These are phyloP conservation scores for Scedosporium minutisporum DNA, from an alignment of 2,329 filamentous ascomycete genomes.

Conservation along the genomic window DNA sequence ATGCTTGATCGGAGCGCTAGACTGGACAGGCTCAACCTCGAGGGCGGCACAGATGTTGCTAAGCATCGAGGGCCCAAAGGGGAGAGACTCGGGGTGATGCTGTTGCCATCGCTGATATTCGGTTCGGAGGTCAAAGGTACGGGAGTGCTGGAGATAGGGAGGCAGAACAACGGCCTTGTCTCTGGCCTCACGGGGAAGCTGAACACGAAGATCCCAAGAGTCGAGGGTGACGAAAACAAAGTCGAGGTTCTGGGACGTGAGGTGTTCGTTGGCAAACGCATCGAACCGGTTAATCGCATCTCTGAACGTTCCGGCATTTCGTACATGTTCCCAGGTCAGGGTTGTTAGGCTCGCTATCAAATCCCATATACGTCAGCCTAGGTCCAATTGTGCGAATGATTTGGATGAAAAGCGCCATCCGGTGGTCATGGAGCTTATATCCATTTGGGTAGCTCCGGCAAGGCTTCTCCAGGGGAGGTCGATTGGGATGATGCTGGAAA, in stretches of 20 bases:
- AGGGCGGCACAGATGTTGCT: conserved; percentile 97
- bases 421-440: background rate
- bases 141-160: conserved; percentile 93
- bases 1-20: conserved; percentile 96
- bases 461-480: background rate
- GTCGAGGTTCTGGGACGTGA: conserved; percentile 83
- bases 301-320: conserved; percentile 92
- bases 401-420: background rate
- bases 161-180: conserved; percentile 97
- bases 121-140: conserved; percentile 91
- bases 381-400: background rate
- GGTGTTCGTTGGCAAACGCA: conserved; percentile 82
- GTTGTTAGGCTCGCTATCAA: conserved; percentile 82
- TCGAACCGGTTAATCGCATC: conserved; percentile 95
- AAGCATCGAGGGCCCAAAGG: conserved; percentile 89
- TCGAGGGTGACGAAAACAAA: conserved; percentile 98
- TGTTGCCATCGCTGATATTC: conserved; percentile 99
- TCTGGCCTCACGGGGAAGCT: conserved; percentile 91
- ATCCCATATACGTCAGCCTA: conserved; percentile 4
- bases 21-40: conserved; percentile 95
- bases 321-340: conserved; percentile 97
- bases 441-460: background rate
- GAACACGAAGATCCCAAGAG: conserved; percentile 95
- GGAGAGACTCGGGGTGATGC: conserved; percentile 93
- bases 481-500: background rate